These are phyloP conservation scores for Epichloe scottii DNA, from an alignment of 2,329 filamentous ascomycete genomes.

Conservation along the genomic window DNA sequence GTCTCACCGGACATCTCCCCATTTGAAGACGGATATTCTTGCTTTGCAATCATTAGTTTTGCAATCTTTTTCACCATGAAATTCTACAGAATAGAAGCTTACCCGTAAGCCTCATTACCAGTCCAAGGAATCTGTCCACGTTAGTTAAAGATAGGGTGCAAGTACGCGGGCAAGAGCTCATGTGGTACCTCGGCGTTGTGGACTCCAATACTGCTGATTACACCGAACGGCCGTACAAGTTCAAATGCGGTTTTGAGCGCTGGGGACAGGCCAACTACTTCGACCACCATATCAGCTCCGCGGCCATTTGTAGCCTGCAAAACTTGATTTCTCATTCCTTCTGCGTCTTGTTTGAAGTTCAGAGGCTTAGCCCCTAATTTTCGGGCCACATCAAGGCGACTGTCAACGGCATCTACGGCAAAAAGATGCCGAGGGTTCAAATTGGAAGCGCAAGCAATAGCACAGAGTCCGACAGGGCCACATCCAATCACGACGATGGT, in stretches of 20 bases:
- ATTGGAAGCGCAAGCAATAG: slow-evolving; percentile 64
- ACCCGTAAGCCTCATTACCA: slow-evolving; percentile 50
- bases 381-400: slow-evolving; percentile 59
- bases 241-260: slow-evolving; percentile 61
- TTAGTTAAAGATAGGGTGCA: neutral
- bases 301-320: slow-evolving; percentile 65
- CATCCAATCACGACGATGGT: slow-evolving; percentile 75
- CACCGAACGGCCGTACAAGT: slow-evolving; percentile 57
- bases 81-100: slow-evolving; percentile 10
- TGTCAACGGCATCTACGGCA: slow-evolving; percentile 66
- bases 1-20: slow-evolving; percentile 64
- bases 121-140: slow-evolving; percentile 47
- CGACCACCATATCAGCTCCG: slow-evolving; percentile 75
- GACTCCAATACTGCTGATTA: slow-evolving; percentile 63
- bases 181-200: slow-evolving; percentile 53
- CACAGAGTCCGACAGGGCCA: slow-evolving; percentile 75
- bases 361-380: slow-evolving; percentile 69
- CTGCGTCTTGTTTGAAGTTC: slow-evolving; percentile 55
- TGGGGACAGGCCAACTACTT: slow-evolving; percentile 59
- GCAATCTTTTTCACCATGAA: slow-evolving; percentile 7
- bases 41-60: slow-evolving; percentile 20
- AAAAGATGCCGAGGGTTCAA: slow-evolving; percentile 64
- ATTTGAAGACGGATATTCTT: slow-evolving; percentile 66
- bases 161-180: neutral
- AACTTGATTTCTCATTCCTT: slow-evolving; percentile 54